Conservation (phyloP, 2,329 filamentous ascomycete genomes). For the Cladosporium halotolerans region DNA sequence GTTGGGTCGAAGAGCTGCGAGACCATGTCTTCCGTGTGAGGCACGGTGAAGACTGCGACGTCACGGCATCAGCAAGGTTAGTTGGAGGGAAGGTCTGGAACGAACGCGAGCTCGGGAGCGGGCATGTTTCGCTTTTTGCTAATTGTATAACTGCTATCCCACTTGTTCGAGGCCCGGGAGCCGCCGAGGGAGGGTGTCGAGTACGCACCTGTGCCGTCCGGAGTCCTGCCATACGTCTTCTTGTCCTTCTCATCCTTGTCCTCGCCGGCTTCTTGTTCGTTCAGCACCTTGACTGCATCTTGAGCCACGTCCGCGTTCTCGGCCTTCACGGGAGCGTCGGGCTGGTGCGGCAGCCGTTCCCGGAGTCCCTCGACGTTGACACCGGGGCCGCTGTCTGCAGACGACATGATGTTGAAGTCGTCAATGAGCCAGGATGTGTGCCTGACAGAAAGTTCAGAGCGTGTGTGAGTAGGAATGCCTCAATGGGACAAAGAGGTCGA, state of each 20-base stretch:
- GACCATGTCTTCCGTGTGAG: slow-evolving; percentile 97
- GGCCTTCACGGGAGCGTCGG: slow-evolving; percentile 27
- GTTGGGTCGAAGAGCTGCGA: slow-evolving; percentile 91
- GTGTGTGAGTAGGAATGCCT: too few species aligned
- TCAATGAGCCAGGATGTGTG: neutral
- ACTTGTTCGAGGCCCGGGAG: neutral
- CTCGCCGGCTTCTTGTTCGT: slow-evolving; percentile 42
- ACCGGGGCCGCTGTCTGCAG: neutral
- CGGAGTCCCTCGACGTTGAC: slow-evolving; percentile 34
- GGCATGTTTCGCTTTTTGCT: slow-evolving; percentile 2
- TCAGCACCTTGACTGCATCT: slow-evolving; percentile 44
- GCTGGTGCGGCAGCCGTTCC: slow-evolving; percentile 38
- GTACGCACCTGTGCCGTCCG: slow-evolving; percentile 77
- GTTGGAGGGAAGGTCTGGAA: neutral
- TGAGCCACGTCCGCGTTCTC: slow-evolving; percentile 36
- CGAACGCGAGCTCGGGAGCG: neutral
- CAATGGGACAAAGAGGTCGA: neutral
- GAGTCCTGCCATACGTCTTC: slow-evolving; percentile 86
- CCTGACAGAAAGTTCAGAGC: too few species aligned
- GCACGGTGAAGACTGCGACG: slow-evolving; percentile 82
- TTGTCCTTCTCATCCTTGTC: slow-evolving; percentile 50
- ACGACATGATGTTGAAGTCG: slow-evolving; percentile 11
- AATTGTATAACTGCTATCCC: slow-evolving; percentile 10
- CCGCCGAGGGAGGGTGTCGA: slow-evolving; percentile 4
- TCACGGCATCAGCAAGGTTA: slow-evolving; percentile 20